phyloP scores from a whole-genome alignment of 768 basidiomycete genomes.

The Strobilomyces dryophilus region DNA sequence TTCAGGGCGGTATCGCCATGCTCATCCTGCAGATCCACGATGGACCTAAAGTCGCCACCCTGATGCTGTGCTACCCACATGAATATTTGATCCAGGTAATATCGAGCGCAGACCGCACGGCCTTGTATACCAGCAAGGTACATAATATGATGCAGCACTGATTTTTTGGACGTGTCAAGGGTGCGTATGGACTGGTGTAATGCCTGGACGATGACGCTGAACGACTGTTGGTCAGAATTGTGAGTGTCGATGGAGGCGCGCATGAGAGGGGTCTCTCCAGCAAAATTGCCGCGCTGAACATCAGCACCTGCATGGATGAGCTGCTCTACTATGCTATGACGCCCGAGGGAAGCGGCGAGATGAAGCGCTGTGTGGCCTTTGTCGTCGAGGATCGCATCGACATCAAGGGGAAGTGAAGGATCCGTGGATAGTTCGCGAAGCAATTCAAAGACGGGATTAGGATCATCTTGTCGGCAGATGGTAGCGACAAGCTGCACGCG shows the following conservation, averaged over 20 bases:
- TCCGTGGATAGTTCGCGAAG: conserved; percentile 59
- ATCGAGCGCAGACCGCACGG: conserved; percentile 75
- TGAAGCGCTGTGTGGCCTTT: conserved; percentile 94
- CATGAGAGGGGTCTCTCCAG: conserved; percentile 92
- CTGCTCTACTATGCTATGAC: conserved; percentile 60
- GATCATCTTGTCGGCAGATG: conserved; percentile 70
- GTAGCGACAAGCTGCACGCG: conserved; percentile 60
- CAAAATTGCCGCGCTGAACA: conserved; percentile 84
- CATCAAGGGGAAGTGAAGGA: conserved; percentile 40
- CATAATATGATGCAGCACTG: conserved; percentile 88
- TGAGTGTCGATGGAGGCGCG: conserved; percentile 89
- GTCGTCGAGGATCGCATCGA: conserved; percentile 88
- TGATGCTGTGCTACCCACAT: conserved; percentile 79
- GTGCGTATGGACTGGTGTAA: conserved; percentile 80
- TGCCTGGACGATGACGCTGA: conserved; percentile 57
- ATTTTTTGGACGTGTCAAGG: conserved; percentile 80
- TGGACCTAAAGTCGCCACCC: conserved; percentile 66
- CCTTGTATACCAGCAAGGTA: conserved; percentile 90
- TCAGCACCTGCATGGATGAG: conserved; percentile 81
- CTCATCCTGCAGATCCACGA: conserved; percentile 90
- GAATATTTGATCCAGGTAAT: conserved; percentile 90
- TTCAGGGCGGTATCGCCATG: conserved; percentile 96
- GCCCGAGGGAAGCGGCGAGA: conserved; percentile 83
- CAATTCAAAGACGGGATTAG: conserved; percentile 54
- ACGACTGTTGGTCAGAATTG: conserved; percentile 74